These are phyloP conservation scores for Bipolaris sorokiniana DNA, from an alignment of 2,329 filamentous ascomycete genomes.

Conservation along the genomic window DNA sequence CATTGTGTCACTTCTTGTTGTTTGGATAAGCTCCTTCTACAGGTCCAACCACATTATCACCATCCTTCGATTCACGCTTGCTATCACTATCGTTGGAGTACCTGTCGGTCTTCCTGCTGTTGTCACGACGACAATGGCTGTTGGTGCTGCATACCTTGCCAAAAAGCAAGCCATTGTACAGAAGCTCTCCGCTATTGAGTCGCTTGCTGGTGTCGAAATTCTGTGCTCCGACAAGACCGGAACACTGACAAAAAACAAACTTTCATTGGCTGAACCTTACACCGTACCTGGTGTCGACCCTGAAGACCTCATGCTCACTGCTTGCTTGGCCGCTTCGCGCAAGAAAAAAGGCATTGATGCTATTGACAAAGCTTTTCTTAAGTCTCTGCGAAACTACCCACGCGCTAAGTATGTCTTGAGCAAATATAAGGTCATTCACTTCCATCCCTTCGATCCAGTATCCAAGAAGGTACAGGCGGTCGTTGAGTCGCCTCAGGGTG, in stretches of 20 bases:
- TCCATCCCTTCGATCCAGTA: slow-evolving; percentile 88
- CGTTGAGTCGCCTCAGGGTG: slow-evolving; percentile 81
- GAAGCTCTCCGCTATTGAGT: slow-evolving; percentile 91
- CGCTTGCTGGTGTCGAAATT: slow-evolving; percentile 89
- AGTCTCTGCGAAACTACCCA: slow-evolving; percentile 81
- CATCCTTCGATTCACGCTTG: slow-evolving; percentile 84
- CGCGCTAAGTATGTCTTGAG: slow-evolving; percentile 78
- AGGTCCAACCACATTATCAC: slow-evolving; percentile 78
- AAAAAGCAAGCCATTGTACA: slow-evolving; percentile 94
- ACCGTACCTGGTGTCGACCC: slow-evolving; percentile 80
- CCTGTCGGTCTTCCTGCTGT: slow-evolving; percentile 92
- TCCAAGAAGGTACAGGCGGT: slow-evolving; percentile 90
- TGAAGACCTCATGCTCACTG: slow-evolving; percentile 90
- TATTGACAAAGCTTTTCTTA: slow-evolving; percentile 94
- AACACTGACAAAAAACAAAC: slow-evolving; percentile 92
- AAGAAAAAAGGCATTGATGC: slow-evolving; percentile 97
- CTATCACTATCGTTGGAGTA: slow-evolving; percentile 89
- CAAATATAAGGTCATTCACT: slow-evolving; percentile 85
- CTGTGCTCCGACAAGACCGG: slow-evolving; percentile 95
- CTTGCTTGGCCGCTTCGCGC: slow-evolving; percentile 85
- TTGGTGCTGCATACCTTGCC: slow-evolving; percentile 87
- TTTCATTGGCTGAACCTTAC: slow-evolving; percentile 84
- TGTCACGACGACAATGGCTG: slow-evolving; percentile 93
- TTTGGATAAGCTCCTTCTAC: slow-evolving; percentile 89
- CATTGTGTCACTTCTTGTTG: slow-evolving; percentile 77